Evolutionary conservation across 2,329 filamentous ascomycete species (phyloP).

Genomic region (Pseudogymnoascus sp.): DNA sequence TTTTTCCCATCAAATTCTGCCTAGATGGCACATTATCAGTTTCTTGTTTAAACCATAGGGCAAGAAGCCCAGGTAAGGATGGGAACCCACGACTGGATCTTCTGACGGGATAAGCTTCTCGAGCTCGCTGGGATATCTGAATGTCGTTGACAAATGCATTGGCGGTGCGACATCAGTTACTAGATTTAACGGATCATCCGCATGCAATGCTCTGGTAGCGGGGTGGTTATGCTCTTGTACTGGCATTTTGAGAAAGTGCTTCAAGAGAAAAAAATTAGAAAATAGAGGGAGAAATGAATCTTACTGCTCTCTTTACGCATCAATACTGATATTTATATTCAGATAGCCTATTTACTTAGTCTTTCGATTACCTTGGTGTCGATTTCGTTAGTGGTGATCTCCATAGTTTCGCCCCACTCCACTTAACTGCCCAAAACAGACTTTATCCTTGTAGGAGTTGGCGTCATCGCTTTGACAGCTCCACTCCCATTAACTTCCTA

Average conservation of each 20-base stretch:
- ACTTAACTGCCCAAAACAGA: background rate
- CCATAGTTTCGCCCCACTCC: background rate
- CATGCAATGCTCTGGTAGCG: constrained; percentile 48
- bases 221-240: background rate
- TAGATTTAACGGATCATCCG: constrained; percentile 68
- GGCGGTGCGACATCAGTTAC: constrained; percentile 79
- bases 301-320: background rate
- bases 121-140: constrained; percentile 70
- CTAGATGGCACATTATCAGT: constrained; percentile 26
- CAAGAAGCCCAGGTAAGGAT: background rate
- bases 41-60: constrained; percentile 1
- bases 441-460: background rate
- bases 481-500: background rate
- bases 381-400: background rate
- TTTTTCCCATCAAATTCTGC: constrained; percentile 41
- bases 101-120: constrained; percentile 49
- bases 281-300: background rate
- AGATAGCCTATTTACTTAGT: background rate
- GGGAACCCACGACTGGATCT: constrained; percentile 49
- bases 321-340: background rate
- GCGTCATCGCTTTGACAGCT: background rate
- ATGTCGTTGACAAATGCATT: constrained; percentile 90
- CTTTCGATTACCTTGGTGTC: background rate
- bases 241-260: background rate
- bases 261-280: background rate